Base-by-base conservation (phyloP, 1,284 basidiomycete genomes). In the Apiotrichum laibachii region DNA sequence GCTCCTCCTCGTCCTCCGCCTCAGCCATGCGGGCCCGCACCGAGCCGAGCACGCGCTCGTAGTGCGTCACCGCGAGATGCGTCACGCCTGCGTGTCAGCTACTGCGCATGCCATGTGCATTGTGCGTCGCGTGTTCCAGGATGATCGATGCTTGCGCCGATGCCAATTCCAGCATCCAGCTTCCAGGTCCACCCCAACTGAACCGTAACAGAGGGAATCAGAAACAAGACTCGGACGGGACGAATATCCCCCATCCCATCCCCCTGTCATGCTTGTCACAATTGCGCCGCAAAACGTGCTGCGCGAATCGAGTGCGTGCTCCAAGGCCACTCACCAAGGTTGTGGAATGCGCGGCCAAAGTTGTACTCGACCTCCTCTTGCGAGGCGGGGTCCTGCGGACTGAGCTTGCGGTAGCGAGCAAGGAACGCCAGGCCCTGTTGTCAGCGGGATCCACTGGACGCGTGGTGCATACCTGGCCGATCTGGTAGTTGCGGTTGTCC, bases 311-410 rank as follows among this genome's bases (percentile, higher is more conserved):
- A 31, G 26, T 31, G n/a, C n/a, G n/a, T n/a, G n/a, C n/a, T n/a
- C 53, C 6, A 56, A 13, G 18, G 18, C 53, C 50, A 80, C 67
- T 69, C 35, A 92, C 92, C 90, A 16, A 98, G 80, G 57, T 92
- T 88, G 71, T 99, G 94, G 72, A 96, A 96, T 0, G 86, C 84
- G 46, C 95, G 81, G 0, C 88, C 95, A 72, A 91, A 89, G 73
- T 98, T 98, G 77, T 87, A 98, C 65, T 97, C 92, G 2, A 93
- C 87, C 71, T 93, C 90, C 50, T 85, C 84, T n/a, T 78, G 75
- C 3, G 77, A 72, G 40, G 80, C 77, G 0, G 66, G 70, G 51
- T 58, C 81, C 78, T 59, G 49, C 84, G 80, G 39, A 43, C 63
- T 72, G 35, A 88, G 68, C 19, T 81, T 79, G 18, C 90, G 83